phyloP scores from a whole-genome alignment of 495 filamentous ascomycete genomes.

The Penicillium odoratum region DNA sequence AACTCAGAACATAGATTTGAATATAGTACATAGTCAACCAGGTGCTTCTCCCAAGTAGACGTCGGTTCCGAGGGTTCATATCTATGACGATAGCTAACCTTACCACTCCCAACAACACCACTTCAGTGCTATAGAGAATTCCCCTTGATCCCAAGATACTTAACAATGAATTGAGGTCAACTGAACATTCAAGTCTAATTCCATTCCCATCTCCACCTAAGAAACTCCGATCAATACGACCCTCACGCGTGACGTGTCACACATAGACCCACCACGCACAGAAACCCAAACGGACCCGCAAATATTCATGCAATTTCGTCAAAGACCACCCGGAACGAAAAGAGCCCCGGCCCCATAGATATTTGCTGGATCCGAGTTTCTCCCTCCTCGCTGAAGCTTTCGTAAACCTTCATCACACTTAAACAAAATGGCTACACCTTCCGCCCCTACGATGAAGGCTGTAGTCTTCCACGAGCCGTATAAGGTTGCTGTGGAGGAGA shows the following conservation, averaged over 20 bases:
- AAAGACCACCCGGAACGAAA: slow-evolving; percentile 1
- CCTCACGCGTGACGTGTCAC: background rate
- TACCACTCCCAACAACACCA: too few species aligned
- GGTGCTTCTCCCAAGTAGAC: too few species aligned
- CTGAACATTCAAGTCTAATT: too few species aligned
- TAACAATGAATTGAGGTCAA: too few species aligned
- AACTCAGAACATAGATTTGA: background rate
- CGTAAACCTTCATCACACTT: background rate
- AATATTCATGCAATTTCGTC: slow-evolving; percentile 7
- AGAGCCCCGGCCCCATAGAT: background rate
- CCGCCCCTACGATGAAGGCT: slow-evolving; percentile 43
- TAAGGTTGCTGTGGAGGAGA: slow-evolving; percentile 49
- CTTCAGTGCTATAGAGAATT: too few species aligned
- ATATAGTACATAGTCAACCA: too few species aligned
- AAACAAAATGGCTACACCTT: slow-evolving; percentile 11
- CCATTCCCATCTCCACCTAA: background rate
- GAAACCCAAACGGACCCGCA: slow-evolving; percentile 12
- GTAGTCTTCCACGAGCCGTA: slow-evolving; percentile 51
- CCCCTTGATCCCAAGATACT: too few species aligned
- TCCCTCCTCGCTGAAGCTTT: background rate
- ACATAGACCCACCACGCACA: slow-evolving; percentile 13
- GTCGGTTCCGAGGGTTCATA: too few species aligned
- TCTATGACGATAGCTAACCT: too few species aligned
- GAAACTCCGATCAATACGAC: background rate
- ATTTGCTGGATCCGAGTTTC: background rate